phyloP scores from a whole-genome alignment of 2,329 filamentous ascomycete genomes.

The Tolypocladium cylindrosporum region DNA sequence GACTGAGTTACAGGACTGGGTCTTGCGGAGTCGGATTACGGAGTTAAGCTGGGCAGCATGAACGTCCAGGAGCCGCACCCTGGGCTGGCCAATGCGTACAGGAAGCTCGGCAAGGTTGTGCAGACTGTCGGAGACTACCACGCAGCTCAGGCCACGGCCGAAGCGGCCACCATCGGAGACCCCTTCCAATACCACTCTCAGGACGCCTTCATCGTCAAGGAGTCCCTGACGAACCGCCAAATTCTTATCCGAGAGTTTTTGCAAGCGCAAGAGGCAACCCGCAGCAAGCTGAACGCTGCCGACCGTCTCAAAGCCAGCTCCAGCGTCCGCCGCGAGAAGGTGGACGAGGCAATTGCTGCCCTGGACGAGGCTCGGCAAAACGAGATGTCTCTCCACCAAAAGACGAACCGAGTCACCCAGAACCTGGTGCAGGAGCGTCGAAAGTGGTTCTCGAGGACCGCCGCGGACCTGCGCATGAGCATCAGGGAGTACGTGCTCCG shows the following conservation, averaged over 20 bases:
- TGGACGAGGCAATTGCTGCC: slow-evolving; percentile 89
- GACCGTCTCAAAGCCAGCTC: slow-evolving; percentile 82
- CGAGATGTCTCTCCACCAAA: slow-evolving; percentile 72
- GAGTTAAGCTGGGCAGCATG: slow-evolving; percentile 80
- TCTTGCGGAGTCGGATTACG: slow-evolving; percentile 85
- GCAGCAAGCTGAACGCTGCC: slow-evolving; percentile 73
- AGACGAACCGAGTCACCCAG: slow-evolving; percentile 79
- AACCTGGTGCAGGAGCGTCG: slow-evolving; percentile 84
- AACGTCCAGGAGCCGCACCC: slow-evolving; percentile 82
- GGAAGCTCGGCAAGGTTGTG: slow-evolving; percentile 87
- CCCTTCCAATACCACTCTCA: slow-evolving; percentile 90
- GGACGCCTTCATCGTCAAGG: slow-evolving; percentile 96
- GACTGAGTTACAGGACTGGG: slow-evolving; percentile 59
- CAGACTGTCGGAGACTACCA: slow-evolving; percentile 93
- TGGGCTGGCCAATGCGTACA: slow-evolving; percentile 81
- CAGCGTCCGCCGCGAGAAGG: slow-evolving; percentile 85
- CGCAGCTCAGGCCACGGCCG: slow-evolving; percentile 89
- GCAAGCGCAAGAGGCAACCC: slow-evolving; percentile 78
- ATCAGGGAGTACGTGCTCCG: slow-evolving; percentile 89
- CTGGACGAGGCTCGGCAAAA: slow-evolving; percentile 79
- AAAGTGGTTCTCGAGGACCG: slow-evolving; percentile 81
- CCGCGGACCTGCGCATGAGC: slow-evolving; percentile 70
- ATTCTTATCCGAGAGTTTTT: slow-evolving; percentile 89
- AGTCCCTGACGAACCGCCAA: slow-evolving; percentile 94
- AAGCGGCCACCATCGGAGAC: slow-evolving; percentile 89